These are phyloP conservation scores for Argentina anserina DNA, from an alignment of 306 rosid genomes.

Conservation along the genomic window DNA sequence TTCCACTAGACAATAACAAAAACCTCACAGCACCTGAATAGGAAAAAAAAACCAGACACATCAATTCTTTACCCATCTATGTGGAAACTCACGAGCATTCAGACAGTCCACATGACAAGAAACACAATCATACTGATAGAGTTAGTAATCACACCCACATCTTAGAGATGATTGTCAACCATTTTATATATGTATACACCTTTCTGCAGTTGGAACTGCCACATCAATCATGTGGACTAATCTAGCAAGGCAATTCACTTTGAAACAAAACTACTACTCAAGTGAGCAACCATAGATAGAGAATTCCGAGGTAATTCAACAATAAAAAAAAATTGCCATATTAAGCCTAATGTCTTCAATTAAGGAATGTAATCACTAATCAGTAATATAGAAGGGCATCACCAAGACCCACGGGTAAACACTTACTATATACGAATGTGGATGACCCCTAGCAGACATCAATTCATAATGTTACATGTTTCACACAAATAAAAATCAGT, in stretches of 20 bases:
- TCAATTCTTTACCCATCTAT: not conserved
- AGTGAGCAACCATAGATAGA: not conserved
- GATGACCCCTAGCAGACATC: not conserved
- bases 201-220: not conserved
- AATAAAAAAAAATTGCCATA: not conserved
- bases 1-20: not conserved
- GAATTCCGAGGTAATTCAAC: not conserved
- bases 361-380: not conserved
- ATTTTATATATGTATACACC: not conserved
- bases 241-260: conserved; percentile 2
- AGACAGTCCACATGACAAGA: not conserved
- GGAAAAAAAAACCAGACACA: not conserved
- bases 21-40: not conserved
- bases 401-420: not conserved
- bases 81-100: not conserved
- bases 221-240: not conserved
- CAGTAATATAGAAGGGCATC: not conserved
- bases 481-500: not conserved
- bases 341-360: not conserved
- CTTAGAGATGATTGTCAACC: not conserved
- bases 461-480: not conserved
- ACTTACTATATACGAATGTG: not conserved
- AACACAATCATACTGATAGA: not conserved
- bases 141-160: not conserved
- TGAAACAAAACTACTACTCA: not conserved